Conservation (phyloP, 2,329 filamentous ascomycete genomes). For the Thielaviopsis euricoi region DNA sequence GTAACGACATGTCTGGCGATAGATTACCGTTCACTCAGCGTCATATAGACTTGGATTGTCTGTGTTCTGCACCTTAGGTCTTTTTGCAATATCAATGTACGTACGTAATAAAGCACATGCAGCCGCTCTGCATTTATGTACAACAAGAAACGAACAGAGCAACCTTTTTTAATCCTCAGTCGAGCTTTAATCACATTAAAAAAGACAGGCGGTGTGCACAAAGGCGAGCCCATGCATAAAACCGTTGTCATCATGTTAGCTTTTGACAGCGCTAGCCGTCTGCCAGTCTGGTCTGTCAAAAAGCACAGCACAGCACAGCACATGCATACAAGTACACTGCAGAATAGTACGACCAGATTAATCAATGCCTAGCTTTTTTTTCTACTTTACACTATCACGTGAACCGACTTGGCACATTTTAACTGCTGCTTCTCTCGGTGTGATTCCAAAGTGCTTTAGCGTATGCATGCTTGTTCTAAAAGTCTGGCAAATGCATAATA, state of each 20-base stretch:
- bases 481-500: background rate
- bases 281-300: background rate
- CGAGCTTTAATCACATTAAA: background rate
- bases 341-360: too few species aligned
- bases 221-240: background rate
- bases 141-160: too few species aligned
- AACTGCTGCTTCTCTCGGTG: background rate
- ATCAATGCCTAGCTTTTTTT: too few species aligned
- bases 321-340: too few species aligned
- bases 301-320: too few species aligned
- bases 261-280: background rate
- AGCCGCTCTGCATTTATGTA: too few species aligned
- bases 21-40: background rate
- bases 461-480: background rate
- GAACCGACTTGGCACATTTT: too few species aligned
- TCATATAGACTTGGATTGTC: background rate
- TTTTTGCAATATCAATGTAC: background rate
- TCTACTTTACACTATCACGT: too few species aligned
- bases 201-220: background rate
- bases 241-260: background rate
- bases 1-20: background rate
- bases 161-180: background rate
- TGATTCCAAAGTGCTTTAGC: background rate
- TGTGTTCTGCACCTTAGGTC: background rate
- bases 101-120: too few species aligned